Evolutionary conservation across 139 green algal genomes (phyloP).

Genomic region (Tetradesmus obliquus): DNA sequence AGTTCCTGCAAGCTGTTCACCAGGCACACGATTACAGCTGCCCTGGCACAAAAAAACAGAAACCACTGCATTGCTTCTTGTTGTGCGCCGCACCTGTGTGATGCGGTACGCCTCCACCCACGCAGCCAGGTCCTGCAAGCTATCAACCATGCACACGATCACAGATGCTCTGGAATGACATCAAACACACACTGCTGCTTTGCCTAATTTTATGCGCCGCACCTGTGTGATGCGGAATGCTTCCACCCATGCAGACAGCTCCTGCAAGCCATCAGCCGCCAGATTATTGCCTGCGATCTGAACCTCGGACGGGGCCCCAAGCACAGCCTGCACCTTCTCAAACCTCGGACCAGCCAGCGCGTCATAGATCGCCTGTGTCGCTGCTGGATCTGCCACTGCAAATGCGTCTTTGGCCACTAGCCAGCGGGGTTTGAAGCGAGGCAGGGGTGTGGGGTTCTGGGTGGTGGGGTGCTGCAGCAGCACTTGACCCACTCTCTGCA

Average conservation of each 20-base stretch:
- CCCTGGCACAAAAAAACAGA: too few species aligned
- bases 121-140: background rate
- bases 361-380: conserved; percentile 72
- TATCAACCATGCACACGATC: background rate
- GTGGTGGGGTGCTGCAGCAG: conserved; percentile 59
- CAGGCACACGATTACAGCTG: background rate
- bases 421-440: conserved; percentile 53
- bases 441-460: background rate
- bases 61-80: too few species aligned
- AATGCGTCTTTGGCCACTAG: conserved; percentile 85
- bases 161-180: background rate
- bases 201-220: background rate
- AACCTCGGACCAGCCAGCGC: conserved; percentile 54
- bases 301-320: conserved; percentile 25
- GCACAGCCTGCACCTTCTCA: conserved; percentile 33
- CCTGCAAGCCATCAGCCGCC: conserved; percentile 45
- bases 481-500: conserved; percentile 72
- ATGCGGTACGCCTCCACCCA: background rate
- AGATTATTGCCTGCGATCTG: background rate
- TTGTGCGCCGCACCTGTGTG: conserved; percentile 38
- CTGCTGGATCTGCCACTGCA: conserved; percentile 61
- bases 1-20: background rate
- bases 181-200: too few species aligned
- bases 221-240: conserved; percentile 68
- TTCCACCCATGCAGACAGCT: conserved; percentile 71